phyloP scores from a whole-genome alignment of 768 basidiomycete genomes.

The Boletus subcaerulescens region DNA sequence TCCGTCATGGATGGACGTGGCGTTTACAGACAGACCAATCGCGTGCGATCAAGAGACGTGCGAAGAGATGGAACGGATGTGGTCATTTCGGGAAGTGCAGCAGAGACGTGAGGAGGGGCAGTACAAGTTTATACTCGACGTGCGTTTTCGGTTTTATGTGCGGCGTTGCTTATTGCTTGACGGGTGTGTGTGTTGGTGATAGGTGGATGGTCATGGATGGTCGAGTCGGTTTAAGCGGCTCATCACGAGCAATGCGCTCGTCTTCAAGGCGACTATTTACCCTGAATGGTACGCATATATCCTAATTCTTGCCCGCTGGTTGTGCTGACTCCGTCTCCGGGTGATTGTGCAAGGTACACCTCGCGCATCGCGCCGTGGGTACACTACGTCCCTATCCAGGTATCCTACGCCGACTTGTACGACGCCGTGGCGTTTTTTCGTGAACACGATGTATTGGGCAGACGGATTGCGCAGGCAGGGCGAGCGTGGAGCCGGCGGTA shows the following conservation, averaged over 20 bases:
- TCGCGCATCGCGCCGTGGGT: conserved; percentile 66
- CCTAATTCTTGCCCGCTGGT: no score
- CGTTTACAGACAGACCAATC: conserved; percentile 44
- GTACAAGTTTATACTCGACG: conserved; percentile 62
- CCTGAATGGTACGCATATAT: conserved; percentile 56
- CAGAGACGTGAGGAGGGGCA: conserved; percentile 46
- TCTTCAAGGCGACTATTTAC: conserved; percentile 70
- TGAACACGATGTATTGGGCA: conserved; percentile 58
- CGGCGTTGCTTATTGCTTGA: background rate
- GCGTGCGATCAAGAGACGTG: conserved; percentile 43
- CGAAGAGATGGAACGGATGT: conserved; percentile 40
- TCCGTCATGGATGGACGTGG: conserved; percentile 59
- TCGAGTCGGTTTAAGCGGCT: conserved; percentile 67
- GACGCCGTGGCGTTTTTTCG: conserved; percentile 74
- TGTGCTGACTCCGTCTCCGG: background rate
- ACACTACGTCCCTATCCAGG: conserved; percentile 68
- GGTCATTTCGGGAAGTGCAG: conserved; percentile 49
- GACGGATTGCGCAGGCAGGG: conserved; percentile 54
- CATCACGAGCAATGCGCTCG: conserved; percentile 56
- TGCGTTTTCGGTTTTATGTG: conserved; percentile 24
- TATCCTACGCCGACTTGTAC: conserved; percentile 65
- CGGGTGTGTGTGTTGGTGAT: background rate
- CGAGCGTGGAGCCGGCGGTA: conserved; percentile 52
- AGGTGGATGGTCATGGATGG: conserved; percentile 69
- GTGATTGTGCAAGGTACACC: conserved; percentile 39